phyloP scores from a whole-genome alignment of 2,329 filamentous ascomycete species.

The Verticillium albo-atrum region DNA sequence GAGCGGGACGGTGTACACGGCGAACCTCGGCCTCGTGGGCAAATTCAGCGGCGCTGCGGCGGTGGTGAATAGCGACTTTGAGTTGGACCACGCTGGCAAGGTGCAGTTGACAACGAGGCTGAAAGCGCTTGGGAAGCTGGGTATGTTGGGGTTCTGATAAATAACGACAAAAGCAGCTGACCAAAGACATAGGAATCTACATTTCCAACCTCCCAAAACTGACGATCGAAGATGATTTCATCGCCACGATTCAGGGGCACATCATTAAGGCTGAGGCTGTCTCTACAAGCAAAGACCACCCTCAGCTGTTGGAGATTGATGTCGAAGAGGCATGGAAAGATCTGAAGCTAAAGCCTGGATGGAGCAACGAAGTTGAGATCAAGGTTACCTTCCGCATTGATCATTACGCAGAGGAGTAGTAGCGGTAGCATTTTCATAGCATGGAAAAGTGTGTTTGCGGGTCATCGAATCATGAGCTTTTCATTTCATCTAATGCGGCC shows the following conservation, averaged over 20 bases:
- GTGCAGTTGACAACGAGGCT: slow-evolving; percentile 64
- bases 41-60: slow-evolving; percentile 91
- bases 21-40: slow-evolving; percentile 71
- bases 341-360: slow-evolving; percentile 63
- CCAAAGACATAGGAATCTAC: slow-evolving; percentile 57
- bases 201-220: slow-evolving; percentile 63
- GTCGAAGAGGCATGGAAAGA: slow-evolving; percentile 72
- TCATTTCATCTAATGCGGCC: neutral
- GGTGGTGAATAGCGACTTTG: slow-evolving; percentile 56
- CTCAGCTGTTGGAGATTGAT: slow-evolving; percentile 71
- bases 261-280: slow-evolving; percentile 67
- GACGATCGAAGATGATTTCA: slow-evolving; percentile 60
- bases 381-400: slow-evolving; percentile 52
- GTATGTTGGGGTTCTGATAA: slow-evolving; percentile 21
- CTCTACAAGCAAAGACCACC: slow-evolving; percentile 44
- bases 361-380: slow-evolving; percentile 75
- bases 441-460: too few relatives aligned
- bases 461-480: neutral
- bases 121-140: slow-evolving; percentile 75
- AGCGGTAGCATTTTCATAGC: neutral
- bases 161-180: neutral
- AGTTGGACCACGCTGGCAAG: slow-evolving; percentile 41
- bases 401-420: slow-evolving; percentile 1
- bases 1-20: slow-evolving; percentile 45
- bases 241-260: slow-evolving; percentile 69